These are phyloP conservation scores for Stagonosporopsis chrysanthemi DNA, from an alignment of 2,329 filamentous ascomycete species.

Conservation along the genomic window DNA sequence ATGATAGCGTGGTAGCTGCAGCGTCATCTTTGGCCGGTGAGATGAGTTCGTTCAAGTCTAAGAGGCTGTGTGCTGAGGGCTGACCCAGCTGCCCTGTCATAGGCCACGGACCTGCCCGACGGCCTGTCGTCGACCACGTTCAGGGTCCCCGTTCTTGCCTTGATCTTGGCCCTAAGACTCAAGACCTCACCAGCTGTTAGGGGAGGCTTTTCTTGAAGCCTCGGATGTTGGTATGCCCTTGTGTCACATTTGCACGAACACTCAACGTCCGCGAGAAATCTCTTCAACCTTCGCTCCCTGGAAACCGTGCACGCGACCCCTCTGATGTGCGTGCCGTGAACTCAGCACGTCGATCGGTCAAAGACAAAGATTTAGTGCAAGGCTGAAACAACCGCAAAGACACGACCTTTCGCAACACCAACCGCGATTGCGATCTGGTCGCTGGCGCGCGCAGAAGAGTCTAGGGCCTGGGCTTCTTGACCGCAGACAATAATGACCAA, in stretches of 20 bases:
- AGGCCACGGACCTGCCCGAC: conserved; percentile 3
- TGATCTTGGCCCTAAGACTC: conserved; percentile 1
- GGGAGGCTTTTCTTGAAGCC: background rate
- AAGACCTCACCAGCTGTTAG: background rate
- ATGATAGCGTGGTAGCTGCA: conserved; percentile 6
- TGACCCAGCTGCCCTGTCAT: conserved; percentile 9
- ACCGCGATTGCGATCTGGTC: background rate
- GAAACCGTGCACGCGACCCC: background rate
- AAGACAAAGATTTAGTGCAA: background rate
- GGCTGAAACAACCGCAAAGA: background rate
- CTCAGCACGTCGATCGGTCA: background rate
- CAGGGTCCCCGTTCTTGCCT: background rate
- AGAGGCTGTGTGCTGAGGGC: conserved; percentile 17
- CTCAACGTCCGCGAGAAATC: background rate
- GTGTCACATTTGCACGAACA: background rate
- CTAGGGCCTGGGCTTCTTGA: background rate
- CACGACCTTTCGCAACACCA: background rate
- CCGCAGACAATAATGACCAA: background rate
- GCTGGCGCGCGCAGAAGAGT: background rate
- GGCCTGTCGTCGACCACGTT: background rate
- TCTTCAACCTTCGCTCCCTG: background rate
- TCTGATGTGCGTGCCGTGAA: conserved; percentile 1
- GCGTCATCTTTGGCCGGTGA: conserved; percentile 28
- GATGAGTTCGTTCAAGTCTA: conserved; percentile 14
- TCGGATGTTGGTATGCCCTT: background rate